These are phyloP conservation scores for barley (Hordeum vulgare) DNA, from an alignment of 176 grass and related monocot genomes.

Conservation along the genomic window DNA sequence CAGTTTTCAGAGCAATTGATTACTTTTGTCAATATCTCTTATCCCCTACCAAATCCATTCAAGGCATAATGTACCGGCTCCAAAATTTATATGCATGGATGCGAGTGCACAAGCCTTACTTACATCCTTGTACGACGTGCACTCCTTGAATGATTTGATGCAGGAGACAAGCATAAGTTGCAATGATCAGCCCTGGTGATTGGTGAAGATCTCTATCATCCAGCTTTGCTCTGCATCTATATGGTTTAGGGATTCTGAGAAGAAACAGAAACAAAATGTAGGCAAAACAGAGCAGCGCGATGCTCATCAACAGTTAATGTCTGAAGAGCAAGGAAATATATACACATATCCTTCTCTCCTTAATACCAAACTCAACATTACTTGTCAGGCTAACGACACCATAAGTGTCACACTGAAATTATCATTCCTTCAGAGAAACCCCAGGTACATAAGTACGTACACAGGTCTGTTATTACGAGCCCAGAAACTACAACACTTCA, in stretches of 20 bases:
- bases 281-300: background rate
- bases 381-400: no score
- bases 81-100: background rate
- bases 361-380: no score
- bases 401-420: no score
- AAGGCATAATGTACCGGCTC: background rate
- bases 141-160: slow-evolving; percentile 46
- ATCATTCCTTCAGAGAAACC: background rate
- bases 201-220: background rate
- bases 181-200: background rate
- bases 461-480: background rate
- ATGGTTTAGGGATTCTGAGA: background rate
- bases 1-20: background rate
- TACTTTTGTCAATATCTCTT: background rate
- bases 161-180: slow-evolving; percentile 19
- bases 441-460: background rate
- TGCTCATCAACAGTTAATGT: background rate
- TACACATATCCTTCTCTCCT: no score
- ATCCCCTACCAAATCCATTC: background rate
- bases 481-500: background rate
- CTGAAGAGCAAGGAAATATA: no score
- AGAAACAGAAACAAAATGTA: background rate
- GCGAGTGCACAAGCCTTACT: slow-evolving; percentile 8
- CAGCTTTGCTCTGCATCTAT: background rate
- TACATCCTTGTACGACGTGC: slow-evolving; percentile 32